A percentile compares a stretch with the other conserved stretches of the same genome.
phyloP scores from a whole-genome alignment of 495 filamentous ascomycete genomes.

The Podospora tetraspora region DNA sequence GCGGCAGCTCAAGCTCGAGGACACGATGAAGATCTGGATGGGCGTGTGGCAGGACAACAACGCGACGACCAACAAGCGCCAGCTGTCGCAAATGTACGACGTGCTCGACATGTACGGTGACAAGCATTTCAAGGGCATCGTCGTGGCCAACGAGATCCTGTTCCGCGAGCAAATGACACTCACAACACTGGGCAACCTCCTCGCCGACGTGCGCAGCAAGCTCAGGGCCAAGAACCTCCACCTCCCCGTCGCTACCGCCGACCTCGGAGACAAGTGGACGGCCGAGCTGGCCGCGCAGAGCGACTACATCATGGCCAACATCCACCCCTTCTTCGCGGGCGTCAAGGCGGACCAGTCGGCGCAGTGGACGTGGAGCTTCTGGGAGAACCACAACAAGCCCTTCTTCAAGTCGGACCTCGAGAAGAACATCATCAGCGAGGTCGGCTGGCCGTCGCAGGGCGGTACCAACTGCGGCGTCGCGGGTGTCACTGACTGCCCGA shows the following conservation, averaged over 20 bases:
- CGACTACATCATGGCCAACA: constrained; percentile 92
- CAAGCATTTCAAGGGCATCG: constrained; percentile 71
- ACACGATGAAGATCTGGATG: constrained; percentile 83
- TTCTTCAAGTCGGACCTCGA: constrained; percentile 54
- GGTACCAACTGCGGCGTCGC: constrained; percentile 69
- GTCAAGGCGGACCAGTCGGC: constrained; percentile 62
- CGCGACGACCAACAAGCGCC: constrained; percentile 73
- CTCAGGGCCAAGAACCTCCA: constrained; percentile 59
- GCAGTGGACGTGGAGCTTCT: constrained; percentile 81
- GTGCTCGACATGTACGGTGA: constrained; percentile 65
- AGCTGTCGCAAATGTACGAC: constrained; percentile 73
- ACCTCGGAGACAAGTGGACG: constrained; percentile 88
- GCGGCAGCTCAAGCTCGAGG: constrained; percentile 61
- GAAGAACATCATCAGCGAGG: constrained; percentile 74
- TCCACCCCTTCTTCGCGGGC: constrained; percentile 95
- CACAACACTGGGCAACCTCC: constrained; percentile 55
- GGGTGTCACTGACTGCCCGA: constrained; percentile 44
- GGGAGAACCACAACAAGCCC: constrained; percentile 59
- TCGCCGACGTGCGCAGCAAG: constrained; percentile 64
- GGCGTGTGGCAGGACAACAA: constrained; percentile 92
- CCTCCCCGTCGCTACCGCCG: constrained; percentile 79
- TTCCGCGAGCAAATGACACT: constrained; percentile 71
- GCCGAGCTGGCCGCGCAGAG: constrained; percentile 57
- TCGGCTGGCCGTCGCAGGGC: constrained; percentile 85
- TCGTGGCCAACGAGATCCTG: constrained; percentile 92